Base-by-base conservation (phyloP, 345 rosid genomes). In the Toxicodendron radicans region DNA sequence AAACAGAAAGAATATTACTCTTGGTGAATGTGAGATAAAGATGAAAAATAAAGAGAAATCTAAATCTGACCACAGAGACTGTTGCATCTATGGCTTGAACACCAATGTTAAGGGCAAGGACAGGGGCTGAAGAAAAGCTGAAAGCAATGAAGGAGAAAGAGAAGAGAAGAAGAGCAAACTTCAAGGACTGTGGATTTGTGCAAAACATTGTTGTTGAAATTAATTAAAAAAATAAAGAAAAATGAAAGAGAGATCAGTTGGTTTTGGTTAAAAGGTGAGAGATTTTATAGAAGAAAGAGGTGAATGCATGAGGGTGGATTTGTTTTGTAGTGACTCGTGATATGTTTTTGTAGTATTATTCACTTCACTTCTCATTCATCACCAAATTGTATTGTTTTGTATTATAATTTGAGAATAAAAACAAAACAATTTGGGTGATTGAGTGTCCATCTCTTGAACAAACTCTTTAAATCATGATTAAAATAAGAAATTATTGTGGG, bases 41-140 rank as follows among this genome's bases (percentile, higher is more conserved):
- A 20, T 4, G 13, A 20, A 24, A 1, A 14, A 70, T 18, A n/a
- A 30, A 27, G 20, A 35, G 3, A n/a, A 52, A 78, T 88, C 57
- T 35, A 6, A 35, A 35, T 35, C 38, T 35, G 23, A 89, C 97
- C 87, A 92, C 64, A 48, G 88, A 64, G 33, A 92, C n/a, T 4
- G 85, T 45, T 11, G 90, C 75, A 83, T 80, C 75, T 8, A 83
- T 46, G 38, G 85, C 43, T 76, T 91, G 97, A 64, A 90, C 81
- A 23, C 97, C 97, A 63, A 94, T 62, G 85, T 89, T 89, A 73
- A 94, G 95, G 8, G 88, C 87, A 9, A 72, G 67, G 54, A 82
- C 82, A 17, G 87, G 58, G 72, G 81, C 27, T 65, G 72, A 77
- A 53, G 75, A 73, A 18, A 78, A 73, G 65, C 18, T 18, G 43